Evolutionary conservation across 768 basidiomycete genomes (phyloP).

Genomic region (Rhodotorula diobovata): DNA sequence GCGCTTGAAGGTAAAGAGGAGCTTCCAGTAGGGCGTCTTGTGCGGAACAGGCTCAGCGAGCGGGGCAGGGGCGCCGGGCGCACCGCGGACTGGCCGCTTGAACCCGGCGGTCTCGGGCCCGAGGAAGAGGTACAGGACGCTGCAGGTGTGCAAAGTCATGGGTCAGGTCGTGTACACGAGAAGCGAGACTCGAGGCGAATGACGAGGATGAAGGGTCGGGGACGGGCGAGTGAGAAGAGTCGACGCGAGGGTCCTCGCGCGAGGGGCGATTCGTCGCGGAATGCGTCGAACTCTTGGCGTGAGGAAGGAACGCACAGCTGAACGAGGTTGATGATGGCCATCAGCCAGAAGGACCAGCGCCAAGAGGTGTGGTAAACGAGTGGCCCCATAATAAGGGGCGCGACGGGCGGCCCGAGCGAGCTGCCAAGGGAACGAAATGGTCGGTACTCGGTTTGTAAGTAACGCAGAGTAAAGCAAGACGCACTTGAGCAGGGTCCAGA

Average conservation of each 20-base stretch:
- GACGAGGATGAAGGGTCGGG: too few relatives aligned
- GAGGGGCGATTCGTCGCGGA: too few relatives aligned
- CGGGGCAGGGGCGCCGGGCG: neutral
- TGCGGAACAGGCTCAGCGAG: neutral
- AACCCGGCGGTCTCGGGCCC: conserved; percentile 33
- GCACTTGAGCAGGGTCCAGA: conserved; percentile 32
- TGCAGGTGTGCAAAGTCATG: neutral
- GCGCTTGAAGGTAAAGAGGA: conserved; percentile 23
- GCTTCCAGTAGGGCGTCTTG: conserved; percentile 22
- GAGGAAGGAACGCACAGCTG: conserved; percentile 6
- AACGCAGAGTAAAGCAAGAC: neutral
- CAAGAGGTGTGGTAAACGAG: conserved; percentile 20
- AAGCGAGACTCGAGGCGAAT: too few relatives aligned
- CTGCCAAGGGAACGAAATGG: too few relatives aligned
- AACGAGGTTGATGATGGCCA: conserved; percentile 22
- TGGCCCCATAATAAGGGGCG: conserved; percentile 4
- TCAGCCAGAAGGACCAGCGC: conserved; percentile 26
- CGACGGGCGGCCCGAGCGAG: conserved; percentile 26
- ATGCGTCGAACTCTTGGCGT: too few relatives aligned
- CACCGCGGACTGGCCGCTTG: conserved; percentile 22
- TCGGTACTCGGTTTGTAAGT: neutral
- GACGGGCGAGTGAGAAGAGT: too few relatives aligned
- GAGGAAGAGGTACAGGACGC: conserved; percentile 24
- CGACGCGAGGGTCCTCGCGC: too few relatives aligned
- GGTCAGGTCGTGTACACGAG: neutral